Evolutionary conservation across 768 basidiomycete species (phyloP), one percentile per base, ranked within the genome.

Genomic region (Serpula lacrymans): DNA sequence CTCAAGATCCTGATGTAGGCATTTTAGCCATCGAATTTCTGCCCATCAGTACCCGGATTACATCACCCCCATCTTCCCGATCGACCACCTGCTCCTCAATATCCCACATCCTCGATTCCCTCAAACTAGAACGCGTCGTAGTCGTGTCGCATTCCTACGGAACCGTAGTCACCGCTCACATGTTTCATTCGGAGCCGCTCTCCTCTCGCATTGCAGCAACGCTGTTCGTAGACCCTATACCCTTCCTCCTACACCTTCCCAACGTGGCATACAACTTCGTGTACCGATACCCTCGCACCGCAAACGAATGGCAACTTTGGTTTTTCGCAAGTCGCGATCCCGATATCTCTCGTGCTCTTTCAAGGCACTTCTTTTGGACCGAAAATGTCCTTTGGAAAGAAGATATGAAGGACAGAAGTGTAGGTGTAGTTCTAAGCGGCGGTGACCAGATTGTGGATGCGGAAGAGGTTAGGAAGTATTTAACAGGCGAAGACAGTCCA

Each of bases 281-380:
- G 27, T 82, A 84, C 59, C 75, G 83, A 16, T 32, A 46, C 6
- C 68, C 82, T n/a, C 47, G 49, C n/a, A 36, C 52, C 41, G 74
- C 75, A 39, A 75, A 75, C 51, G 77, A 84, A 48, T 82, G 79
- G 78, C 67, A 80, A 58, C 48, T 84, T 37, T 83, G 80, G 77
- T 85, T 78, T 50, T 83, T 84, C 48, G 70, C 80, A 16, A 75
- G 74, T 41, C 72, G 75, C 9, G 83, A 85, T 47, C 62, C 78
- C 8, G 82, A 84, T 49, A 69, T 82, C 33, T 72, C 81, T 35
- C 69, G 77, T 3, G 70, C 77, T 28, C 67, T 85, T 12, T 64
- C 69, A 11, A 66, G 83, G 2, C 69, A 78, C 39, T 83, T 85
- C 52, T 84, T 82, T 51, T 84, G 83, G 83, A 54, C 67, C 22